Conservation (phyloP, 495 filamentous ascomycete species). For the Penicillium canescens region DNA sequence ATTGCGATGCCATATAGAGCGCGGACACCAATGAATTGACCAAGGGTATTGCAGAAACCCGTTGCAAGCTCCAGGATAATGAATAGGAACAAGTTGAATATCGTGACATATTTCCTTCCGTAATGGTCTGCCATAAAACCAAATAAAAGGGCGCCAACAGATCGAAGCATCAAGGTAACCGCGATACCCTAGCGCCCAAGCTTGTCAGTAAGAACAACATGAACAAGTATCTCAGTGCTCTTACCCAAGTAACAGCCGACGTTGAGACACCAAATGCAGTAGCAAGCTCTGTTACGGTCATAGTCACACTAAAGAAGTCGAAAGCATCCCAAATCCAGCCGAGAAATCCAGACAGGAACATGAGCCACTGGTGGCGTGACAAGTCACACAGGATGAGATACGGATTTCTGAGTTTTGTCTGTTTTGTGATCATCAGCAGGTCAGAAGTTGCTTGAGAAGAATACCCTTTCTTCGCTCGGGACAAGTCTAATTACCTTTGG, state of each 20-base stretch:
- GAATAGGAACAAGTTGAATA: slow-evolving; percentile 71
- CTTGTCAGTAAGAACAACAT: background rate
- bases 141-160: slow-evolving; percentile 66
- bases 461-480: too few relatives aligned
- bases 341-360: slow-evolving; percentile 30
- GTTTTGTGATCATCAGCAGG: too few relatives aligned
- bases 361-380: slow-evolving; percentile 42
- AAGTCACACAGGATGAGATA: slow-evolving; percentile 29
- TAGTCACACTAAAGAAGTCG: slow-evolving; percentile 41
- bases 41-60: slow-evolving; percentile 67
- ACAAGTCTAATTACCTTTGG: slow-evolving; percentile 12
- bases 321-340: slow-evolving; percentile 45
- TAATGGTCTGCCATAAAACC: slow-evolving; percentile 72
- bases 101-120: slow-evolving; percentile 76
- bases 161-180: slow-evolving; percentile 73
- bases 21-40: slow-evolving; percentile 67
- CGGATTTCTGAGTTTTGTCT: slow-evolving; percentile 30
- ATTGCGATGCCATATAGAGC: slow-evolving; percentile 77
- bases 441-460: background rate
- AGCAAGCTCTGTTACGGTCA: slow-evolving; percentile 37
- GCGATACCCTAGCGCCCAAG: slow-evolving; percentile 72
- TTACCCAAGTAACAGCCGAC: slow-evolving; percentile 36
- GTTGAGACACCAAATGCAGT: slow-evolving; percentile 30
- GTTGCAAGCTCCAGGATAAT: slow-evolving; percentile 71
- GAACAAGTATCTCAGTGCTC: background rate